Conservation (phyloP, 805 yeast species). For the Brettanomyces naardenensis region DNA sequence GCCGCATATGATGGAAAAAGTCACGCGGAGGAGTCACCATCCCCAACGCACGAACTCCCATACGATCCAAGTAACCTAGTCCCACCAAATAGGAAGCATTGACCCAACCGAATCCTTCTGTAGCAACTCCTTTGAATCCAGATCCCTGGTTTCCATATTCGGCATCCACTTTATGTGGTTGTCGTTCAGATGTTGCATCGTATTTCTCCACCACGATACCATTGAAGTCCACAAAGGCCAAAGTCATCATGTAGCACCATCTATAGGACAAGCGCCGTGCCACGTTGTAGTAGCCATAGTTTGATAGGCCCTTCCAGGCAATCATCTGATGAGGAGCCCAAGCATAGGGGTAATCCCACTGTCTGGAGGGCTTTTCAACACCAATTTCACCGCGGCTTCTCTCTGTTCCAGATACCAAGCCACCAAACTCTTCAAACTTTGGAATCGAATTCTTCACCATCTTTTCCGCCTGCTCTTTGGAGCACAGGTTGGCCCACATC, state of each 20-base stretch:
- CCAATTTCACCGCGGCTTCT: slow-evolving; percentile 65
- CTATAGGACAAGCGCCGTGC: slow-evolving; percentile 71
- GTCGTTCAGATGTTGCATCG: slow-evolving; percentile 74
- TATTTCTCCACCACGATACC: slow-evolving; percentile 96
- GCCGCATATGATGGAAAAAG: slow-evolving; percentile 43
- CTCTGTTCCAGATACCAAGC: slow-evolving; percentile 78
- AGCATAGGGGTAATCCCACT: slow-evolving; percentile 97
- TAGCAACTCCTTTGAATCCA: slow-evolving; percentile 85
- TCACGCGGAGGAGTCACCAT: slow-evolving; percentile 66
- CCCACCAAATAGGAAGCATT: slow-evolving; percentile 81
- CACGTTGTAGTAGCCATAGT: slow-evolving; percentile 60
- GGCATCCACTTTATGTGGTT: slow-evolving; percentile 88
- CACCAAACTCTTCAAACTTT: slow-evolving; percentile 80
- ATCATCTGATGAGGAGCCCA: slow-evolving; percentile 98
- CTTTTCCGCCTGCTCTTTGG: slow-evolving; percentile 55
- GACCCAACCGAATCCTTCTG: slow-evolving; percentile 98
- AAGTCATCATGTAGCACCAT: slow-evolving; percentile 86
- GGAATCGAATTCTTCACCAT: slow-evolving; percentile 52
- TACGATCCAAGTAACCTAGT: slow-evolving; percentile 52
- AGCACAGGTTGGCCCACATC: slow-evolving; percentile 73
- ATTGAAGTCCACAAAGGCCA: slow-evolving; percentile 83
- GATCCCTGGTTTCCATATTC: slow-evolving; percentile 97
- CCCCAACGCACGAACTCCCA: slow-evolving; percentile 71
- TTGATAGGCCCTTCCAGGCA: slow-evolving; percentile 80
- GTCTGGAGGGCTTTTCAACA: slow-evolving; percentile 73